Evolutionary conservation across 108 stramenopile species (phyloP).

Genomic region (Cylindrotheca closterium): DNA sequence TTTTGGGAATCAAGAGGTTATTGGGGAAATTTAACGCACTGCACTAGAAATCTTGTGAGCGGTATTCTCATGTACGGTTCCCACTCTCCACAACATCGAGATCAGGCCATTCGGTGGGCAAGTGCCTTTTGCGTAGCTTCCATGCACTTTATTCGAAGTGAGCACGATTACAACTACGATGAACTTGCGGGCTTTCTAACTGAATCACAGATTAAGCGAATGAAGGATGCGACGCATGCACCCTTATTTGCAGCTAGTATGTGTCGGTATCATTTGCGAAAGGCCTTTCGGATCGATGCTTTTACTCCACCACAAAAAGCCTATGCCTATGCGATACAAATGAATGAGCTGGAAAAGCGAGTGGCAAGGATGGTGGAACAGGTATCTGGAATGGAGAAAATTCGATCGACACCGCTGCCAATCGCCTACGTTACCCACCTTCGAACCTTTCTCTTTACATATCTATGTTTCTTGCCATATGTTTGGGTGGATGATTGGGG

Average conservation of each 20-base stretch:
- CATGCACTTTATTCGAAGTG: conserved; percentile 39
- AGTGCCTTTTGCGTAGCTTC: conserved; percentile 30
- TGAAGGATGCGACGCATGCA: conserved; percentile 29
- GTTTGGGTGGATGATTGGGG: conserved; percentile 41
- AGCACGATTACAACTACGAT: conserved; percentile 2
- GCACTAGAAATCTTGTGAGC: conserved; percentile 29
- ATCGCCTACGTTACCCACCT: conserved; percentile 73
- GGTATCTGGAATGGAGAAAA: conserved; percentile 76
- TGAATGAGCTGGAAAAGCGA: conserved; percentile 25
- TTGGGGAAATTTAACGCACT: conserved; percentile 37
- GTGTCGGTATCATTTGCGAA: conserved; percentile 34
- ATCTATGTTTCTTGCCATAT: conserved; percentile 44
- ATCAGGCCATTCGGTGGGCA: conserved; percentile 45
- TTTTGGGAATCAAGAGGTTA: conserved; percentile 46
- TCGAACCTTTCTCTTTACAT: conserved; percentile 64
- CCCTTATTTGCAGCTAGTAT: conserved; percentile 34
- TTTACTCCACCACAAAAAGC: conserved; percentile 29
- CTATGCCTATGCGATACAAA: conserved; percentile 22
- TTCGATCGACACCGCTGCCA: conserved; percentile 74
- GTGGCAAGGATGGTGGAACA: conserved; percentile 40
- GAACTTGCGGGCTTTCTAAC: conserved; percentile 35
- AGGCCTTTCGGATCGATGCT: conserved; percentile 14
- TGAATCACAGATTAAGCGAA: conserved; percentile 14
- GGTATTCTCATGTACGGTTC: conserved; percentile 28
- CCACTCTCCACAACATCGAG: conserved; percentile 27